Evolutionary conservation across 2,329 filamentous ascomycete genomes (phyloP).

Genomic region (Diaporthe ampelina): DNA sequence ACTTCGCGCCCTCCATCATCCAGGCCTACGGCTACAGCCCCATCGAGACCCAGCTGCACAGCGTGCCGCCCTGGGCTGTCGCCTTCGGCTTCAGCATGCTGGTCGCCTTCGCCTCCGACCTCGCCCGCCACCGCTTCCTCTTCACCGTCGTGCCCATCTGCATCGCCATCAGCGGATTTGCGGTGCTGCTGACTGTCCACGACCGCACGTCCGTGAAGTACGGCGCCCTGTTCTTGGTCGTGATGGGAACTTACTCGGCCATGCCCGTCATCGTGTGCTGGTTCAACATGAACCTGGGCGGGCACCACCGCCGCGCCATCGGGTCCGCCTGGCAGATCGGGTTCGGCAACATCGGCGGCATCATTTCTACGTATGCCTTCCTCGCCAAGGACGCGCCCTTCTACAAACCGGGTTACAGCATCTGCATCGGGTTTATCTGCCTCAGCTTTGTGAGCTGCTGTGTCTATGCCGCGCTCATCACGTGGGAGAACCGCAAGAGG

Average conservation of each 20-base stretch:
- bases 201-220: slow-evolving; percentile 78
- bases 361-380: slow-evolving; percentile 82
- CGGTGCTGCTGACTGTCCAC: slow-evolving; percentile 80
- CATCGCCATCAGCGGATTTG: slow-evolving; percentile 81
- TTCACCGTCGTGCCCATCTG: slow-evolving; percentile 79
- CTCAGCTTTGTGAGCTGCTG: slow-evolving; percentile 74
- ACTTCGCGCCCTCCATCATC: slow-evolving; percentile 82
- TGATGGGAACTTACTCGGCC: slow-evolving; percentile 85
- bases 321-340: slow-evolving; percentile 83
- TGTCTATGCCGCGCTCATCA: slow-evolving; percentile 72
- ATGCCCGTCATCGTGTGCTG: slow-evolving; percentile 90
- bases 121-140: slow-evolving; percentile 77
- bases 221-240: slow-evolving; percentile 84
- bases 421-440: slow-evolving; percentile 81
- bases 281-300: slow-evolving; percentile 85
- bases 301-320: slow-evolving; percentile 78
- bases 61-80: slow-evolving; percentile 72
- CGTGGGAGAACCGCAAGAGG: slow-evolving; percentile 71
- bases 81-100: slow-evolving; percentile 86
- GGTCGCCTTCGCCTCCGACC: slow-evolving; percentile 80
- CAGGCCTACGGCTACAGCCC: slow-evolving; percentile 73
- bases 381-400: slow-evolving; percentile 74
- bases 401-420: slow-evolving; percentile 81
- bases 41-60: slow-evolving; percentile 70
- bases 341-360: slow-evolving; percentile 85